Base-by-base conservation (phyloP, 2,329 filamentous ascomycete genomes). In the Aspergillus glaucus region DNA sequence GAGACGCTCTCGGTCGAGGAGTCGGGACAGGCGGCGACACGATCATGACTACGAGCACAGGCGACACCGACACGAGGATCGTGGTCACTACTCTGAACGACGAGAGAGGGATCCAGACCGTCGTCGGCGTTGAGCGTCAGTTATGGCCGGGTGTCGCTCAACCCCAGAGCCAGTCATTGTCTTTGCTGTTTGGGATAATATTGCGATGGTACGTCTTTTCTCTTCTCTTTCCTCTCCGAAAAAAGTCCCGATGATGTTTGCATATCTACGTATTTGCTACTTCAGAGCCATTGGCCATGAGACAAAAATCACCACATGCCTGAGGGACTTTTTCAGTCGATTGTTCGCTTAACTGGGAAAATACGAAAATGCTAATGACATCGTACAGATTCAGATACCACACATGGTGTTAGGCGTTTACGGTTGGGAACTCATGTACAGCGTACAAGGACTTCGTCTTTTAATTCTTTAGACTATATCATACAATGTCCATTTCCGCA, bases 201-300 rank as follows among this genome's bases (percentile, higher is more conserved):
- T 22, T 22, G 22, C 22, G 22, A 22, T 22, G 26, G 26, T 30
- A 30, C 2, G 26, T 12, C 10, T 12, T 28, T 30, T 12, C 26
- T 12, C 5, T 28, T 12, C 26, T 10, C 7, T 12, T 30, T 7
- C 26, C 9, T 7, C 8, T 2, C 4, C 10, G 4, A 30, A 30
- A 12, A 30, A 30, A 51, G 59, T 72, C 78, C 78, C 83, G 72
- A 93, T 90, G 92, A 97, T 97, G 92, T 81, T 86, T 87, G 82
- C 84, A 86, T 83, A 71, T 75, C 72, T 79, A 90, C 89, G 91
- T 97, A 97, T 97, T 97, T 97, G 93, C 93, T 97, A 97, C 93
- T 98, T 97, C 92, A 96, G 93, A 98, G 90, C 89, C 83, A 68
- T 4, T 30, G 26, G 26, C 26, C 26, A 30, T 30, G 26, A 30